Base-by-base conservation (phyloP, 1,284 basidiomycete species). In the Thelephora terrestris region DNA sequence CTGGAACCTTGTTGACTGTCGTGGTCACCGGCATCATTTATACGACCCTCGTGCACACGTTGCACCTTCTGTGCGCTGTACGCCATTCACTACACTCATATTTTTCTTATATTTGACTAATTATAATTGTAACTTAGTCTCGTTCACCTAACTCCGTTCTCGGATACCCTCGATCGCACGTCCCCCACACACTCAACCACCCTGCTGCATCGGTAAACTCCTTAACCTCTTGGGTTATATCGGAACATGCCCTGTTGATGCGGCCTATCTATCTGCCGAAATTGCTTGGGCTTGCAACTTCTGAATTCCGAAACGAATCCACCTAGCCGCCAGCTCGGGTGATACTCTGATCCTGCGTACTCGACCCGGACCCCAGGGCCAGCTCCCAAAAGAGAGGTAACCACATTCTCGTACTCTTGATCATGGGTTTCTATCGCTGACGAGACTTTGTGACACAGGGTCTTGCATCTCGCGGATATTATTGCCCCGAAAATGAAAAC, bases 361-460 rank as follows among this genome's bases (percentile, higher is more conserved):
- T 55, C 76, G 81, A 50, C 77, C 79, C 16, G 83, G 84, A 23
- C 78, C 81, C 6, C 85, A 89, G 61, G 89, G 89, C 2, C 87
- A 91, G 65, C 76, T 81, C 46, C 81, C 88, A 7, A 93, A 92
- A 73, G 91, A 95, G 68, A 76, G 89, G 91, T 88, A 58, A 32
- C 29, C 29, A 34, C 53, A 32, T 44, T 45, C 20, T 45, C 18
- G 42, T n/a, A 42, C 6, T 42, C 4, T 21, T 6, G 16, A 20
- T 23, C 39, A 2, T 18, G 37, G 35, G 23, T 25, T 39, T 27
- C 34, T 5, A 38, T 17, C 43, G 43, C 45, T 48, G 42, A 51
- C 43, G 39, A 45, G 46, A 24, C 46, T 47, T 45, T 43, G 48
- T 49, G 14, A 49, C 20, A n/a, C 57, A 93, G 91, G 50, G 76